phyloP scores from a whole-genome alignment of 768 basidiomycete genomes.

The Panaeolus papilionaceus region DNA sequence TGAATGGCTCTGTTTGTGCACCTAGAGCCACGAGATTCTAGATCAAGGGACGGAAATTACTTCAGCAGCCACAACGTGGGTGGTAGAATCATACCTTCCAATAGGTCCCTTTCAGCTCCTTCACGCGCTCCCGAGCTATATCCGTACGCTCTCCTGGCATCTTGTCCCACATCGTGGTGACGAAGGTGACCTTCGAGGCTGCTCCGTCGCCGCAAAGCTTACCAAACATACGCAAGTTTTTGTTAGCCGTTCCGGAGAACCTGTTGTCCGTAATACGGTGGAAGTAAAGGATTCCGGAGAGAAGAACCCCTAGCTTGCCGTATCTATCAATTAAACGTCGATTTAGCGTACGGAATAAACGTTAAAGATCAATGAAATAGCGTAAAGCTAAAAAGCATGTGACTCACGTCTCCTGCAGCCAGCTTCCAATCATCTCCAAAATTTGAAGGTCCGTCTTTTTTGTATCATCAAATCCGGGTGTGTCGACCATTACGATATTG shows the following conservation, averaged over 20 bases:
- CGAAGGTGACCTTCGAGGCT: slow-evolving; percentile 13
- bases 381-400: neutral
- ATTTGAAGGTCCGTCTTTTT: slow-evolving; percentile 9
- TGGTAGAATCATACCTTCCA: neutral
- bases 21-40: slow-evolving; percentile 15
- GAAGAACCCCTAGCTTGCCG: neutral
- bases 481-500: slow-evolving; percentile 2
- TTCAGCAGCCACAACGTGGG: neutral
- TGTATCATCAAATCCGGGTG: slow-evolving; percentile 2
- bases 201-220: slow-evolving; percentile 12
- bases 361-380: no score
- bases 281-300: slow-evolving; percentile 12
- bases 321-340: neutral
- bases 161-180: slow-evolving; percentile 20
- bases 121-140: neutral
- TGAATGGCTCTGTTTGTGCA: slow-evolving; percentile 20
- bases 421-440: slow-evolving; percentile 5
- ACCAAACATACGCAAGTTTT: slow-evolving; percentile 17
- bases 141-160: neutral
- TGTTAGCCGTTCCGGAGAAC: neutral
- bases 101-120: neutral
- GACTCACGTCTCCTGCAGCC: slow-evolving; percentile 1
- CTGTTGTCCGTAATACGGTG: slow-evolving; percentile 17
- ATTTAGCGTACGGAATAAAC: neutral
- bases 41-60: no score